A percentile compares a stretch with the other conserved stretches of the same genome.
phyloP scores from a whole-genome alignment of 2,329 filamentous ascomycete species.

The Ophiocordyceps australis region DNA sequence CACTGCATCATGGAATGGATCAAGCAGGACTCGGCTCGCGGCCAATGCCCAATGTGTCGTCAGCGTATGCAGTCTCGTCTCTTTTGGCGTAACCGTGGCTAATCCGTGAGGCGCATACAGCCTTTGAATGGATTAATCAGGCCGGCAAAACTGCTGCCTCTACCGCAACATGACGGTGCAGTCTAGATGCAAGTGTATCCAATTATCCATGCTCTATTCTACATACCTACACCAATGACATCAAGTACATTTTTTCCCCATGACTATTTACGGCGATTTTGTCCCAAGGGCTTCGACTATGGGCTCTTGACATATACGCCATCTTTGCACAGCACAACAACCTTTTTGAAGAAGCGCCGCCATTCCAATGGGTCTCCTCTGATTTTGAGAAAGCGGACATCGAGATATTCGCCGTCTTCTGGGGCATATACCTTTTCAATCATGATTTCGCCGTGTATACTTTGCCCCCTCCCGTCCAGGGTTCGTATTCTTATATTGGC shows the following conservation, averaged over 20 bases:
- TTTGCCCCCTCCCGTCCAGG: conserved; percentile 52
- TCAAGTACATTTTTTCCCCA: too few relatives aligned
- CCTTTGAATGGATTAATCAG: conserved; percentile 22
- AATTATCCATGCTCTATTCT: neutral
- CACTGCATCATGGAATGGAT: conserved; percentile 96
- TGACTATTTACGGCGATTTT: too few relatives aligned
- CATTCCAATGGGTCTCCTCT: conserved; percentile 95
- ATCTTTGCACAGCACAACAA: conserved; percentile 76
- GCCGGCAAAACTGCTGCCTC: conserved; percentile 10
- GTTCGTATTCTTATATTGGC: conserved; percentile 57
- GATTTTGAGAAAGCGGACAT: conserved; percentile 82
- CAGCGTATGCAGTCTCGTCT: conserved; percentile 44
- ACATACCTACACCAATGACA: too few relatives aligned
- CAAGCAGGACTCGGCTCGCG: conserved; percentile 80
- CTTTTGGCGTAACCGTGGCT: neutral
- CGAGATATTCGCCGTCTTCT: conserved; percentile 44
- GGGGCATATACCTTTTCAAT: conserved; percentile 46
- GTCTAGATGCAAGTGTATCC: neutral
- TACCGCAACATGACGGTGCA: conserved; percentile 9
- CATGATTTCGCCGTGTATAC: conserved; percentile 56
- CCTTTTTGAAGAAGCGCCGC: conserved; percentile 90
- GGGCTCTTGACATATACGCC: conserved; percentile 44
- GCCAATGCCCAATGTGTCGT: conserved; percentile 94
- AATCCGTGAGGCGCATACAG: conserved; percentile 9
- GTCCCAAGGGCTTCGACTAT: too few relatives aligned